Base-by-base conservation (phyloP, 2,329 filamentous ascomycete species). In the Pestalotiopsis sp. region DNA sequence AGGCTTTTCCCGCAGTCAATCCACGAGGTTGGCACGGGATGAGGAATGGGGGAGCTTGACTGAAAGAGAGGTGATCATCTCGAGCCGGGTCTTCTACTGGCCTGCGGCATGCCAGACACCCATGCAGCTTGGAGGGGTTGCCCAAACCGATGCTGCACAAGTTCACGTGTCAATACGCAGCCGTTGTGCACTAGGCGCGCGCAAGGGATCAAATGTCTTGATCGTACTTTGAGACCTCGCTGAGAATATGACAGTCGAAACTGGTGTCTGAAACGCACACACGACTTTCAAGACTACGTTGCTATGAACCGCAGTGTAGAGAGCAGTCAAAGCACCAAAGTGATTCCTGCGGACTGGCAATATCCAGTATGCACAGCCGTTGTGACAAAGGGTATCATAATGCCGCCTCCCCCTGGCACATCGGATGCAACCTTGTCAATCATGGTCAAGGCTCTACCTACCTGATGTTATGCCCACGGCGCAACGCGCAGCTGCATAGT, bases 341-440 rank as follows among this genome's bases (percentile, higher is more conserved):
- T 20, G 17, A 45, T 17, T 52, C 45, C 45, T 52, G 20, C 45
- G 17, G n/a, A n/a, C 45, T 23, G 45, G 45, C 45, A 52, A 52
- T 52, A 52, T 36, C 31, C 31, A 36, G 31, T 52, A 52, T 52
- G 45, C 25, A 61, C 13, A 61, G 57, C 59, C 59, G 25, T 61
- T 61, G 27, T 36, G 27, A 27, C 12, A 12, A 27, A 39, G 25
- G 17, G 31, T n/a, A 61, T 20, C 27, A 61, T 36, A 27, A 23
- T 59, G 57, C 59, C 31, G 59, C 25, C 31, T 36, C 31, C 31
- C 59, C 59, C 59, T 61, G 59, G 59, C 59, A 61, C n/a, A 20
- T 61, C 14, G 59, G 27, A 61, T 61, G 59, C 31, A 61, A 61
- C 59, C 59, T 38, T 52, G 45, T n/a, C 45, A n/a, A 52, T n/a